phyloP scores from a whole-genome alignment of 768 basidiomycete species.

The Phylloporus arenicola region DNA sequence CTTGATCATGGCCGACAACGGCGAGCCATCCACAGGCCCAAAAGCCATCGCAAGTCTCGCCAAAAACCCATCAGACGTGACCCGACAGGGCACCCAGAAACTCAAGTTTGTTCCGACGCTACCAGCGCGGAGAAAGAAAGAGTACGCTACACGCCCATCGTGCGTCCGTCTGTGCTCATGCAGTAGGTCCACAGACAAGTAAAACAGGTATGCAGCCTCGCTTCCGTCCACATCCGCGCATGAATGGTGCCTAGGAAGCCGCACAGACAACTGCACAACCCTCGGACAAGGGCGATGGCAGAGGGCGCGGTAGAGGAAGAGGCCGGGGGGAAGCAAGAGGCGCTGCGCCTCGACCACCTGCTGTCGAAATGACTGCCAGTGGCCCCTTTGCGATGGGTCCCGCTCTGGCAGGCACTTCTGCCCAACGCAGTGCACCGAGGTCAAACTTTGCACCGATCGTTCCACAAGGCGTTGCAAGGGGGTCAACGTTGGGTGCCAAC shows the following conservation, averaged over 20 bases:
- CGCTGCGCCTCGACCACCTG: slow-evolving; percentile 39
- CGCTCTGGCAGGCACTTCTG: slow-evolving; percentile 53
- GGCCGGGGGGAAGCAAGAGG: slow-evolving; percentile 53
- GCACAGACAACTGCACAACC: slow-evolving; percentile 31
- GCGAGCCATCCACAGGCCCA: slow-evolving; percentile 26
- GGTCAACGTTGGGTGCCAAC: slow-evolving; percentile 41
- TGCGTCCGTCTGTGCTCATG: slow-evolving; percentile 5
- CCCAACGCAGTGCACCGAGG: slow-evolving; percentile 46
- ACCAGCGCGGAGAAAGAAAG: slow-evolving; percentile 72
- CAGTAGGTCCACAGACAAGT: slow-evolving; percentile 44
- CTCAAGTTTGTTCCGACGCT: slow-evolving; percentile 78
- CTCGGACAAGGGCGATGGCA: slow-evolving; percentile 39
- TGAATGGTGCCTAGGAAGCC: slow-evolving; percentile 42
- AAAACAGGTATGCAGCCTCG: slow-evolving; percentile 48
- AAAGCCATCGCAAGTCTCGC: slow-evolving; percentile 76
- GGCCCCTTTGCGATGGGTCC: slow-evolving; percentile 88
- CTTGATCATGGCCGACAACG: slow-evolving; percentile 13
- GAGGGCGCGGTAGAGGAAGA: slow-evolving; percentile 43
- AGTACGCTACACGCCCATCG: slow-evolving; percentile 45
- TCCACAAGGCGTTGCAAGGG: slow-evolving; percentile 35
- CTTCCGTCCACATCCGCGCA: background rate
- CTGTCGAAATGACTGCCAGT: slow-evolving; percentile 74
- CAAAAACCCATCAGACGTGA: slow-evolving; percentile 65
- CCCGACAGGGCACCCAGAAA: slow-evolving; percentile 67
- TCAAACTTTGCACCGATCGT: slow-evolving; percentile 51